Evolutionary conservation across 2,329 filamentous ascomycete species (phyloP).

Genomic region (Aureobasidium sp.): DNA sequence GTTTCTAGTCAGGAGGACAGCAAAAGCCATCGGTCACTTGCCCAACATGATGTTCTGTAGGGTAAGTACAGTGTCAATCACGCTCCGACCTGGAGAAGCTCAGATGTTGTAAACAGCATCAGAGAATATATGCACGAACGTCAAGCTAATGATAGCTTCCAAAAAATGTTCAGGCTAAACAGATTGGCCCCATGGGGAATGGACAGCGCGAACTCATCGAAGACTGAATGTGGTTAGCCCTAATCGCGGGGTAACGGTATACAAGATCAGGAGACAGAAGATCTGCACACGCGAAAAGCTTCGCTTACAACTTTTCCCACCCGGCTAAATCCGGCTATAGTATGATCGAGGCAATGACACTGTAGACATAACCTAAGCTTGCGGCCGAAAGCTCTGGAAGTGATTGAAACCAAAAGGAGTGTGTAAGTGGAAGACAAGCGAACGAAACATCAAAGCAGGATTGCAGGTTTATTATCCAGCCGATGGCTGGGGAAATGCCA

Average conservation of each 20-base stretch:
- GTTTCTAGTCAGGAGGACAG: not conserved
- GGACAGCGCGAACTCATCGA: not conserved
- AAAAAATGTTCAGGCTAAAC: slow-evolving; percentile 5
- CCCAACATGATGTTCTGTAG: not conserved
- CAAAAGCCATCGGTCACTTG: not conserved
- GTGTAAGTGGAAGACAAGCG: not conserved
- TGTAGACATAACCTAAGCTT: not conserved
- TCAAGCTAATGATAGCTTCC: not conserved
- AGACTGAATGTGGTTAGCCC: not conserved
- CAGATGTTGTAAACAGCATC: not conserved
- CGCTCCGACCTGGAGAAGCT: not conserved
- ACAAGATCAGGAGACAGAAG: slow-evolving; percentile 1
- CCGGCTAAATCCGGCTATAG: slow-evolving; percentile 2
- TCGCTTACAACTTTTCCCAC: not conserved
- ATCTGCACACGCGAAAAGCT: not conserved
- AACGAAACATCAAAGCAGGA: not conserved
- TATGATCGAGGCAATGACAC: not conserved
- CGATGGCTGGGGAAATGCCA: not conserved
- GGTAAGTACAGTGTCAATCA: not conserved
- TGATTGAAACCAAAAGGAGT: not conserved
- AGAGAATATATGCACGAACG: not conserved
- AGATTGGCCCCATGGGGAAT: not conserved
- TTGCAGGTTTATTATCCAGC: not conserved
- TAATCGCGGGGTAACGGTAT: not conserved
- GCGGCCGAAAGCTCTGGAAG: not conserved